Evolutionary conservation across 495 filamentous ascomycete genomes (phyloP), one percentile per base, ranked within the genome.

Genomic region (Tuber melanosporum): DNA sequence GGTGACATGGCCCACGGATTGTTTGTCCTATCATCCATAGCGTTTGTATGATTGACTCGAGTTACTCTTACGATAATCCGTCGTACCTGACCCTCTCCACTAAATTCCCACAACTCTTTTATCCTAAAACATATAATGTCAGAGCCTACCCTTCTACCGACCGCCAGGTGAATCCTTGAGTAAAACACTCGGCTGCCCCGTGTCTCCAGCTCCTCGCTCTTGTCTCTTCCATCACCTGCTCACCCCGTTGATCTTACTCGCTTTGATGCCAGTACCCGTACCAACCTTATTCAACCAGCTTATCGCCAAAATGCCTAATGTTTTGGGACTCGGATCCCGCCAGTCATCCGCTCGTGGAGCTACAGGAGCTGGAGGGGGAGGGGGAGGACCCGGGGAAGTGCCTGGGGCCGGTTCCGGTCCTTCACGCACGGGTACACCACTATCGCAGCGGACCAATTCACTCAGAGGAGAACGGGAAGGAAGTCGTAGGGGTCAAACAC

Each of bases 401-500:
- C 57, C 57, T 66, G 45, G 44, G 20, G 77, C 77, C 57, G 69
- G 71, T 71, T 41, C 62, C 10, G 71, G 71, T 72, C 74, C 73
- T 39, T 75, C 74, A n/a, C 77, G 74, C 19, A 72, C 71, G 43
- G 36, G 26, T 62, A 79, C 44, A 20, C 78, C 47, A 17, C 76
- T 81, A 47, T 45, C 75, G 17, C 79, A 81, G 45, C 79, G 79
- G 9, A 75, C 78, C 72, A 80, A 77, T 69, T 81, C 78, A 9
- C 78, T 81, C 69, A 77, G 79, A 81, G 72, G 78, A 39, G 79
- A 81, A 22, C 75, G 79, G 57, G 78, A 81, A n/a, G 78, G 79
- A 26, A 81, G 78, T 17, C 75, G 78, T 47, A 78, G 79, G 72
- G 78, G 79, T n/a, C 79, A 81, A 43, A 73, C 69, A 44, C 75